Evolutionary conservation across 306 rosid species (phyloP), one percentile per base, ranked within the genome.

Genomic region (Cajanus cajan): DNA sequence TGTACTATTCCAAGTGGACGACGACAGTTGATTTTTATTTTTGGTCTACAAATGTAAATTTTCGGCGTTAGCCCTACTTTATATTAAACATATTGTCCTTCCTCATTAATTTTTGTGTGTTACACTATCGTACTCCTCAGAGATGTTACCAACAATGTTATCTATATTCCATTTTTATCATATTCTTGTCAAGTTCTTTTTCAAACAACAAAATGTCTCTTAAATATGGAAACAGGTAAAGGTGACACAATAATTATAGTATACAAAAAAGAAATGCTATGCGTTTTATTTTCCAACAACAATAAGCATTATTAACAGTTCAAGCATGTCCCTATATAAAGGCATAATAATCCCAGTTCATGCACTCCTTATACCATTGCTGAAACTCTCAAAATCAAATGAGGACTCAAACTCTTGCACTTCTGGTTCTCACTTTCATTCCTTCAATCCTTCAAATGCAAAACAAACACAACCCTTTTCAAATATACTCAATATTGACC

Each of bases 371-470:
- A 4, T 48, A 66, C 65, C 5, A 54, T 47, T 39, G n/a, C 80
- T 71, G 36, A 77, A 61, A 57, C 34, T 52, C 74, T n/a, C n/a
- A 76, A 76, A 80, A 76, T 2, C 43, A 48, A 72, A 84, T 85
- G 97, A 87, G 47, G 45, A 74, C 51, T 73, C 77, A 3, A 7
- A 83, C 16, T 44, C 11, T 70, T 4, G 44, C 73, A 74, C 66
- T 76, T 80, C 59, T 80, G 16, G 9, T 84, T 54, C 82, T 92
- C 63, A 63, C 73, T 41, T 65, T 88, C 87, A 50, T 55, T 43
- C 70, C 36, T 47, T 79, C 83, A 43, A 41, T 65, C 81, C 68
- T 63, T 85, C 96, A 48, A 77, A 83, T 58, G 97, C 96, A 81
- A 84, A 81, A 55, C 88, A 84, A 85, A 21, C 77, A 68, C 76